phyloP scores from a whole-genome alignment of 345 rosid genomes.

The Pistacia vera region DNA sequence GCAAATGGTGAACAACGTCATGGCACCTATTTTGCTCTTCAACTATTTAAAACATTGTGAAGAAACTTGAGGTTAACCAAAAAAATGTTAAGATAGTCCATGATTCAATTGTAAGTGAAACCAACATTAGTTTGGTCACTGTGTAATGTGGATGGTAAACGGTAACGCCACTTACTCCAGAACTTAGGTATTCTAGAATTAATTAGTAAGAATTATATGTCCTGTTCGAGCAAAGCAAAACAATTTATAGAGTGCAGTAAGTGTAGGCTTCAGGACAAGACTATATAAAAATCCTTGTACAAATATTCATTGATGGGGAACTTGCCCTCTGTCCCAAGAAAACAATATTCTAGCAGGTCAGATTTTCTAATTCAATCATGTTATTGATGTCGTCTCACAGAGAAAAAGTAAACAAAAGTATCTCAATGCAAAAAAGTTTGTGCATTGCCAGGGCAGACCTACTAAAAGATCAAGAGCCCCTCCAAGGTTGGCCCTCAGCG shows the following conservation, averaged over 20 bases:
- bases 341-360: background rate
- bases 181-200: too few species aligned
- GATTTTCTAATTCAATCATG: background rate
- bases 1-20: background rate
- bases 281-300: too few species aligned
- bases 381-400: background rate
- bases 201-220: too few species aligned
- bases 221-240: too few species aligned
- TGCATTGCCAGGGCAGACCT: too few species aligned
- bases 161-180: too few species aligned
- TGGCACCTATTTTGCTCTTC: background rate
- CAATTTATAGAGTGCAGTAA: too few species aligned
- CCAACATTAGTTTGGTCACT: background rate
- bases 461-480: too few species aligned
- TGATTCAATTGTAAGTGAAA: background rate
- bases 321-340: background rate
- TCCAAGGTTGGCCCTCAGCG: too few species aligned
- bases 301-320: too few species aligned
- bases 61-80: background rate
- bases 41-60: background rate
- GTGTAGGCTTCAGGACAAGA: too few species aligned
- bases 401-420: background rate
- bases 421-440: too few species aligned
- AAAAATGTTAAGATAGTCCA: background rate
- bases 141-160: background rate